Evolutionary conservation across 805 yeast genomes (phyloP), one percentile per base, ranked within the genome.

Genomic region (Lipomyces yamadae): DNA sequence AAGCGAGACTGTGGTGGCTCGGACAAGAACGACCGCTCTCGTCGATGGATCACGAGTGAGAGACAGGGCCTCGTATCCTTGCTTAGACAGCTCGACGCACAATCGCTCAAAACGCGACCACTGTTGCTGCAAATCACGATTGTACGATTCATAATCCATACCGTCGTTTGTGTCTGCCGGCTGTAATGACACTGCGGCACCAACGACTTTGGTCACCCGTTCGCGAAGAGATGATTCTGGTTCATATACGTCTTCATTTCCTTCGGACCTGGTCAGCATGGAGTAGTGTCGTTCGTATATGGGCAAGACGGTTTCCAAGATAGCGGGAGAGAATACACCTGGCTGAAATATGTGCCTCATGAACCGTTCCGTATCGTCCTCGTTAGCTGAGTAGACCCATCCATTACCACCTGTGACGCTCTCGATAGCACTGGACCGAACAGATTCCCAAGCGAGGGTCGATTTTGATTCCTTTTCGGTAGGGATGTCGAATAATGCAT

Each of bases 101-200:
- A 92, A 80, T 1, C 90, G 82, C 65, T 87, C 88, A 65, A 93
- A 83, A 67, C 88, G 86, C 42, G 84, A 80, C 90, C 96, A 88
- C 72, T 87, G 87, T 37, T 82, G 82, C 58, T 78, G 76, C n/a
- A 82, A 68, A 52, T 79, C 79, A 4, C 77, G 66, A 32, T 79
- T 74, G 68, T 80, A 80, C 1, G 78, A 76, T 45, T 78, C 75
- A 55, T 77, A 78, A 37, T 77, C 77, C 42, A 71, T 45, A 2
- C 60, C 65, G 7, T 63, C 58, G 11, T 42, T 56, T 6, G 55
- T 45, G 32, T 60, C 48, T 4, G 24, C 69, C 62, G 58, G 39
- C 34, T 56, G 63, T 35, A 69, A 56, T 6, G 72, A 70, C 32
- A 69, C 80, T 61, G 74, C 74, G 52, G 70, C 75, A 63, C 74